Evolutionary conservation across 495 filamentous ascomycete genomes (phyloP).

Genomic region (Amorphotheca resinae): DNA sequence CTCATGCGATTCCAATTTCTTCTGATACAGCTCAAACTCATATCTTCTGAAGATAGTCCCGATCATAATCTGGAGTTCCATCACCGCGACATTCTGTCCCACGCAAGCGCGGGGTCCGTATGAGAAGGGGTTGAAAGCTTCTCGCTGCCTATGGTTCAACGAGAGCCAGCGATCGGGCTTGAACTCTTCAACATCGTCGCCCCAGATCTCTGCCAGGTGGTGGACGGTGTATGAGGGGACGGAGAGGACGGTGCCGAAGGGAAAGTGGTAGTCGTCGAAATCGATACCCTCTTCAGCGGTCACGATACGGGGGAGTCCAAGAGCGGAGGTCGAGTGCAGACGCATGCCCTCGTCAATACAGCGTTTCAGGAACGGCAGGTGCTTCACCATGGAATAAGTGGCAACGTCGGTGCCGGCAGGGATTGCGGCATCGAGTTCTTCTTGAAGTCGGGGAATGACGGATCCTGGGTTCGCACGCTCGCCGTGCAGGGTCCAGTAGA

Average conservation of each 20-base stretch:
- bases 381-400: background rate
- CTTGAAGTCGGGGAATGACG: conserved; percentile 55
- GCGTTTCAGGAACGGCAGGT: background rate
- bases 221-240: conserved; percentile 2
- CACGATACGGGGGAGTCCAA: conserved; percentile 3
- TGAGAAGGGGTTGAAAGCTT: conserved; percentile 4
- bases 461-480: conserved; percentile 43
- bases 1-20: background rate
- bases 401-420: conserved; percentile 13
- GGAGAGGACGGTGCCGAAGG: conserved; percentile 3
- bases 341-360: conserved; percentile 4
- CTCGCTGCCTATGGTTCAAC: conserved; percentile 50
- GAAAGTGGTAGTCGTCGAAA: background rate
- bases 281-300: background rate
- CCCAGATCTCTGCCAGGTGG: conserved; percentile 48
- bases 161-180: conserved; percentile 59
- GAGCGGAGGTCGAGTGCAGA: conserved; percentile 1
- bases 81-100: conserved; percentile 5
- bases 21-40: conserved; percentile 3
- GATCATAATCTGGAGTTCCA: conserved; percentile 7
- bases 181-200: conserved; percentile 62
- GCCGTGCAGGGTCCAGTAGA: conserved; percentile 51
- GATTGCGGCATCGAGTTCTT: conserved; percentile 46
- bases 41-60: conserved; percentile 1
- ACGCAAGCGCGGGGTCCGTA: conserved; percentile 7